Conservation (phyloP, 164 flowering plant genomes). For the Stephania cephalantha region DNA sequence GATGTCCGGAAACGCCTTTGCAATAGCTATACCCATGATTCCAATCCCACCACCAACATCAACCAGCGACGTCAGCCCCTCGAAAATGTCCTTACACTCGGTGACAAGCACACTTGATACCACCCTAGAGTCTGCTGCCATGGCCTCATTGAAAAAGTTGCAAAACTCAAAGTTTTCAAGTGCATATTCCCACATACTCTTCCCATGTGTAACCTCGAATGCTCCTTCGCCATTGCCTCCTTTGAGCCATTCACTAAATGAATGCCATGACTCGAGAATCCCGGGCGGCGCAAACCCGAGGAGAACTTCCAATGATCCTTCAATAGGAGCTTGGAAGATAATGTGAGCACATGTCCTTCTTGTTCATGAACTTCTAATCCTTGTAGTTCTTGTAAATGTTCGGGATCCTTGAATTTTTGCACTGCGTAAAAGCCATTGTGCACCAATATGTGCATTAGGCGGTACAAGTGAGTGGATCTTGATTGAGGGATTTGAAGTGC, state of each 20-base stretch:
- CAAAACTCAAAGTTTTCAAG: neutral
- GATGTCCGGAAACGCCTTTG: too few species aligned
- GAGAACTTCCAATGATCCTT: slow-evolving; percentile 16
- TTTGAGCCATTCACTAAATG: too few species aligned
- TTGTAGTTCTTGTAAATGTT: neutral
- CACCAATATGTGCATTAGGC: neutral
- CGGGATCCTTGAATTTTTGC: neutral
- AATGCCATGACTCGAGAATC: slow-evolving; percentile 5
- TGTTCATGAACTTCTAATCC: neutral
- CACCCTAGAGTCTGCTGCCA: slow-evolving; percentile 22
- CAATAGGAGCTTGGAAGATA: slow-evolving; percentile 25
- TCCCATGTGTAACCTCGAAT: slow-evolving; percentile 25
- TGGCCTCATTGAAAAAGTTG: slow-evolving; percentile 20
- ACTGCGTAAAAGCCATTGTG: neutral
- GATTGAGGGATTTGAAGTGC: slow-evolving; percentile 2
- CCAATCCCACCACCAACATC: too few species aligned
- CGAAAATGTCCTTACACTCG: slow-evolving; percentile 13
- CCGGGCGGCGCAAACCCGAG: slow-evolving; percentile 19
- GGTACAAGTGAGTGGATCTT: neutral
- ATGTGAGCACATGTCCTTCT: slow-evolving; percentile 19
- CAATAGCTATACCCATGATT: too few species aligned
- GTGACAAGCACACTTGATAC: slow-evolving; percentile 12
- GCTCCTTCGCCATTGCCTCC: neutral
- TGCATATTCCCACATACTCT: slow-evolving; percentile 17
- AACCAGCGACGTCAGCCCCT: too few species aligned